These are phyloP conservation scores for Rhynchospora tenuis DNA, from an alignment of 176 grass and related monocot genomes.

Conservation along the genomic window DNA sequence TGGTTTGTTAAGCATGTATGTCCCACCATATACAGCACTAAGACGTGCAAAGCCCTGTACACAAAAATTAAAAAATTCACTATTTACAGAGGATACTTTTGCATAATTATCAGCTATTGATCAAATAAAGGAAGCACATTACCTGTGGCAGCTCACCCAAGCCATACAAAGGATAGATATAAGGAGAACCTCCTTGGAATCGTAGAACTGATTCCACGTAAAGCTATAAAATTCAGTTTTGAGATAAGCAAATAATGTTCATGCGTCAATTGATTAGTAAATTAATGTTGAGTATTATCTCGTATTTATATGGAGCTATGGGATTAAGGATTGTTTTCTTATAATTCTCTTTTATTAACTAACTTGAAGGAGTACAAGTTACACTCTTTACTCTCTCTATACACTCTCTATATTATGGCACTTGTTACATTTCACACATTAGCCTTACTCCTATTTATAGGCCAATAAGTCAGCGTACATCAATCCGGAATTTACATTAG, in stretches of 20 bases:
- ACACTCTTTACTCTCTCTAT: too few relatives aligned
- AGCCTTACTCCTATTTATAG: too few relatives aligned
- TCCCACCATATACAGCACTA: conserved; percentile 98
- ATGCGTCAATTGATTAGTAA: background rate
- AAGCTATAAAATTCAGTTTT: conserved; percentile 39
- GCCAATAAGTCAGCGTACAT: too few relatives aligned
- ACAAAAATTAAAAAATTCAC: background rate
- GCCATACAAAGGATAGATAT: conserved; percentile 91
- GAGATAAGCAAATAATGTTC: background rate
- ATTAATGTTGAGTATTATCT: too few relatives aligned
- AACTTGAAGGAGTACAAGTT: too few relatives aligned
- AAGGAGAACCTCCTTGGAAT: conserved; percentile 91
- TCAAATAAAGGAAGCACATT: conserved; percentile 21
- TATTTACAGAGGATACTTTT: conserved; percentile 23
- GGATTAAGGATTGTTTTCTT: too few relatives aligned
- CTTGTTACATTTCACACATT: too few relatives aligned
- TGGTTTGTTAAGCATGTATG: conserved; percentile 94
- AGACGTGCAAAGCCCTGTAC: conserved; percentile 82
- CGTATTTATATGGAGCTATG: too few relatives aligned
- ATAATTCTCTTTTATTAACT: too few relatives aligned
- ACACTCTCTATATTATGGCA: too few relatives aligned
- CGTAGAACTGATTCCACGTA: conserved; percentile 75
- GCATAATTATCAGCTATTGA: background rate
- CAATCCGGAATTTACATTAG: too few relatives aligned
- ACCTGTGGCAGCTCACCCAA: conserved; percentile 90